Evolutionary conservation across 129 eudicot species (phyloP).

Genomic region (Pittosporum tobira): DNA sequence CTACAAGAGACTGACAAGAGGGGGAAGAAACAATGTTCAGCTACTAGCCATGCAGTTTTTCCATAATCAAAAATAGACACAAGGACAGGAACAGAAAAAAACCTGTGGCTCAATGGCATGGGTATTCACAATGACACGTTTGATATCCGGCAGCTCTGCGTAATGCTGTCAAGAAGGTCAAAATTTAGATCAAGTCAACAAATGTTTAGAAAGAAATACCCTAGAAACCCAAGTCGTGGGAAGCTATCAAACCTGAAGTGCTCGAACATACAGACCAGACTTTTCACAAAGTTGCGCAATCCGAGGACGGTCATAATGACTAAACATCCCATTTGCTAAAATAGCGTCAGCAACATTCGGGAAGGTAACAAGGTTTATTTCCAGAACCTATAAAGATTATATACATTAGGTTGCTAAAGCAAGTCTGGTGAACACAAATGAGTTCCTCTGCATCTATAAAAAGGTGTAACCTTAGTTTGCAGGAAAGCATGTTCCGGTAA

Average conservation of each 20-base stretch:
- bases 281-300: conserved; percentile 96
- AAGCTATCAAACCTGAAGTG: conserved; percentile 62
- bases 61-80: background rate
- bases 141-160: conserved; percentile 79
- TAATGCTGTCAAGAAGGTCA: conserved; percentile 58
- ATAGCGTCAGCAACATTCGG: conserved; percentile 99
- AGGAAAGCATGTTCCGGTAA: conserved; percentile 80
- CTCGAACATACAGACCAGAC: conserved; percentile 88
- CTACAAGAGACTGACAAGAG: conserved; percentile 97
- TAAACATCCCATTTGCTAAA: conserved; percentile 91
- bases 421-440: background rate
- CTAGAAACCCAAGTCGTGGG: conserved; percentile 7
- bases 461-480: conserved; percentile 72
- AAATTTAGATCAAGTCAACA: conserved; percentile 1
- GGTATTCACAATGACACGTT: conserved; percentile 94
- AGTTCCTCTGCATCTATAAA: background rate
- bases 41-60: conserved; percentile 4
- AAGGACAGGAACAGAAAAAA: conserved; percentile 5
- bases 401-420: conserved; percentile 1
- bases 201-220: background rate
- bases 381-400: conserved; percentile 55
- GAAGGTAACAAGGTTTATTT: conserved; percentile 85
- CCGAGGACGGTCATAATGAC: conserved; percentile 91
- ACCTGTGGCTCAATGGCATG: conserved; percentile 99
- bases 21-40: conserved; percentile 9